Evolutionary conservation across 2,329 filamentous ascomycete genomes (phyloP), one percentile per base, ranked within the genome.

Genomic region (Fusarium robinianum): DNA sequence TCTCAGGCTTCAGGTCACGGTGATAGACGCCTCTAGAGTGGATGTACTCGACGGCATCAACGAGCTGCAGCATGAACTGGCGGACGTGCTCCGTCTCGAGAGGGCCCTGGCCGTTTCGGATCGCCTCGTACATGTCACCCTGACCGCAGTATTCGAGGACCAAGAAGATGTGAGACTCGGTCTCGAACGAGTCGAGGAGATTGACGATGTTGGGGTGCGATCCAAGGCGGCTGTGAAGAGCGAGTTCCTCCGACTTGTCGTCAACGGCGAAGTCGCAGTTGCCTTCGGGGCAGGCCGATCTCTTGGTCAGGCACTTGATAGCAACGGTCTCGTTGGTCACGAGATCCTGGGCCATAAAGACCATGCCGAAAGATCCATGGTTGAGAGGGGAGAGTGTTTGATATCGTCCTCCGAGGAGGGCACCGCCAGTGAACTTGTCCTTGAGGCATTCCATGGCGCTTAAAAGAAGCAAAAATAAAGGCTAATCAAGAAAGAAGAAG

Each of bases 1-100:
- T 99, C 78, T 99, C 94, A 1, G 94, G 94, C 75, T 99, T 99
- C 81, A 99, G 96, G 70, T 99, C 94, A 50, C 94, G 88, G 67
- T 99, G 94, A 68, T 90, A 96, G 65, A 97, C 82, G 55, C 90
- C 91, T 68, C 91, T 91, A 53, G 81, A 79, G 69, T 99, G 94
- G 72, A 96, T 90, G 70, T 90, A 91, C 51, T 88, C 84, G 35
- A 99, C 87, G 36, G 92, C 89, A 65, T 88, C 85, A 39, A 99
- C 81, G 22, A 99, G 82, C 72, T 99, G 84, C 47, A 96, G 76
- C 94, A 99, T 97, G 75, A 97, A 96, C 55, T 89, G 88, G 55
- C 94, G 89, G 49, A 99, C 94, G 68, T 99, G 91, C 66, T 96
- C 90, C 3, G 94, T 97, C 75, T 96, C 89, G 37, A 95, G 72